phyloP scores from a whole-genome alignment of 139 green algal genomes.

The Picochlorum costavermella region DNA sequence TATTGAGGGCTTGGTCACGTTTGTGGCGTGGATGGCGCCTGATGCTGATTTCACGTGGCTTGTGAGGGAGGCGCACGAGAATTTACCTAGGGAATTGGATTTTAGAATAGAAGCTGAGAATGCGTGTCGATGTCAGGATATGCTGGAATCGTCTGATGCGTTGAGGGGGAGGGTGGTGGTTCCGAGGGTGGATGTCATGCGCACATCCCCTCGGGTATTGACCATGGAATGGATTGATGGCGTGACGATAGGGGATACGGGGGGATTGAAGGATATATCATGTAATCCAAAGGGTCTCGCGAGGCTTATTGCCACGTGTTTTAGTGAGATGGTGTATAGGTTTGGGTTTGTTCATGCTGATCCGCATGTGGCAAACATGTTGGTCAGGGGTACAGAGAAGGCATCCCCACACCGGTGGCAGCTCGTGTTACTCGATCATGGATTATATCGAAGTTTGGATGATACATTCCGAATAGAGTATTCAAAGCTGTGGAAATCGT shows the following conservation, averaged over 20 bases:
- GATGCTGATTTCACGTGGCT: slow-evolving; percentile 78
- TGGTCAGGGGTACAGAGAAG: slow-evolving; percentile 34
- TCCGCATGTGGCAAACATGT: slow-evolving; percentile 51
- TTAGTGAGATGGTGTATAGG: slow-evolving; percentile 81
- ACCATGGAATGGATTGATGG: slow-evolving; percentile 73
- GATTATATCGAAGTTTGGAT: slow-evolving; percentile 57
- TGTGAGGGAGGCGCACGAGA: slow-evolving; percentile 73
- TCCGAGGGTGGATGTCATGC: slow-evolving; percentile 31
- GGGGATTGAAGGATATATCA: slow-evolving; percentile 26
- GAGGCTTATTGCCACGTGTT: slow-evolving; percentile 56
- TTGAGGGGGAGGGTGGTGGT: slow-evolving; percentile 32
- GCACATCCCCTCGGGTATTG: slow-evolving; percentile 49
- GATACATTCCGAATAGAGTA: slow-evolving; percentile 59
- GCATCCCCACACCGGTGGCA: slow-evolving; percentile 36
- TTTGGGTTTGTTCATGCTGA: slow-evolving; percentile 61
- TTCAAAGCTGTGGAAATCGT: slow-evolving; percentile 64
- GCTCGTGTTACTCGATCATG: slow-evolving; percentile 84
- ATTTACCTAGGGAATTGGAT: slow-evolving; percentile 73
- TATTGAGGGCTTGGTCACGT: slow-evolving; percentile 62
- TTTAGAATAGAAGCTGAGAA: slow-evolving; percentile 65
- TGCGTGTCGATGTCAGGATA: slow-evolving; percentile 26
- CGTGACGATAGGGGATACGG: slow-evolving; percentile 44
- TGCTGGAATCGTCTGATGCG: slow-evolving; percentile 13
- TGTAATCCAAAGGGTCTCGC: slow-evolving; percentile 42
- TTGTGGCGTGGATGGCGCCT: slow-evolving; percentile 42